These are phyloP conservation scores for Trypanosoma platydactyli DNA, from an alignment of 208 protist species.

Conservation along the genomic window DNA sequence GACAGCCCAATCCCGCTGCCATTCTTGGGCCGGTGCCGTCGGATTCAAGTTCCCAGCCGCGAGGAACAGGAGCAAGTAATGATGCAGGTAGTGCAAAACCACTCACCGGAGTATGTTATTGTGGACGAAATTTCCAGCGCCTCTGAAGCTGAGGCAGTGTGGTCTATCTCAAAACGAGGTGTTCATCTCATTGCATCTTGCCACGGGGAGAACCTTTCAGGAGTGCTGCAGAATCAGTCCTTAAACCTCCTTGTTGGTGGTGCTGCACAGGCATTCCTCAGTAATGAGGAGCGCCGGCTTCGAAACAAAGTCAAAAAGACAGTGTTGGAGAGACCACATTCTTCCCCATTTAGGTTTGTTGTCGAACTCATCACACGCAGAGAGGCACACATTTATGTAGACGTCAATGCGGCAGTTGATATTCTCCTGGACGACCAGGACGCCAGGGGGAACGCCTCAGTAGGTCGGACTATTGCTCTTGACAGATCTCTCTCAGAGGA, in stretches of 20 bases:
- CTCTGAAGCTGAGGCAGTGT: slow-evolving; percentile 78
- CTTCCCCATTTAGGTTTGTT: slow-evolving; percentile 78
- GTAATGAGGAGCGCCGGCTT: slow-evolving; percentile 79
- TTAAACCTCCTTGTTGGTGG: slow-evolving; percentile 89
- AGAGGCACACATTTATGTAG: slow-evolving; percentile 63
- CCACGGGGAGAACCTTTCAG: slow-evolving; percentile 80
- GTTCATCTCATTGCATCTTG: slow-evolving; percentile 88
- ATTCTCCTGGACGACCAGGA: slow-evolving; percentile 76
- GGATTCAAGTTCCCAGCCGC: slow-evolving; percentile 82
- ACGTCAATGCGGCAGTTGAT: slow-evolving; percentile 86
- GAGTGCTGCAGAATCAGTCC: slow-evolving; percentile 86
- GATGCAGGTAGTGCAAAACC: slow-evolving; percentile 94
- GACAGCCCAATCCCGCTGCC: slow-evolving; percentile 84
- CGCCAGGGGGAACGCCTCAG: slow-evolving; percentile 39
- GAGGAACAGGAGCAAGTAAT: slow-evolving; percentile 74
- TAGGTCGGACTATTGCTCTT: slow-evolving; percentile 48
- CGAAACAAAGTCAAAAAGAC: slow-evolving; percentile 86
- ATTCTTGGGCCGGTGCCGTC: slow-evolving; percentile 84
- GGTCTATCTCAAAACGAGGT: slow-evolving; percentile 86
- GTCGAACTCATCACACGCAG: slow-evolving; percentile 72
- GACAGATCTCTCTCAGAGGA: slow-evolving; percentile 37
- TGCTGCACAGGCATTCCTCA: slow-evolving; percentile 85
- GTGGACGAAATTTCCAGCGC: slow-evolving; percentile 91
- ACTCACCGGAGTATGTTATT: slow-evolving; percentile 91
- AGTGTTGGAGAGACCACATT: slow-evolving; percentile 75